Evolutionary conservation across 2,329 filamentous ascomycete genomes (phyloP).

Genomic region (Xylariomycetidae sp.): DNA sequence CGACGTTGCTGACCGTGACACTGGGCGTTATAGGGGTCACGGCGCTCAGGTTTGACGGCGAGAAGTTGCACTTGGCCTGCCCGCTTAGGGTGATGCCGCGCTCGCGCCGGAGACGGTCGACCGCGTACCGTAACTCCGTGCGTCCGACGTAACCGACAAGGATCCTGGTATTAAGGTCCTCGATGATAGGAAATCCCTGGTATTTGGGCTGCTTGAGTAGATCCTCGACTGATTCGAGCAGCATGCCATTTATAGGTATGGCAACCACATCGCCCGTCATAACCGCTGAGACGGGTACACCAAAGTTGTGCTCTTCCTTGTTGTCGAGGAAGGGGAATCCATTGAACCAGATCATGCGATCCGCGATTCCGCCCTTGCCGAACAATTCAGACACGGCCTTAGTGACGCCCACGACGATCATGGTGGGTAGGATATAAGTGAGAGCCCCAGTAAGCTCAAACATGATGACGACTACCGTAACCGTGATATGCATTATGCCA

Average conservation of each 20-base stretch:
- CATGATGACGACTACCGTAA: slow-evolving; percentile 98
- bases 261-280: slow-evolving; percentile 77
- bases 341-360: slow-evolving; percentile 98
- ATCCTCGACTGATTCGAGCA: slow-evolving; percentile 70
- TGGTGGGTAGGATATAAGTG: slow-evolving; percentile 94
- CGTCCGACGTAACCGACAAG: slow-evolving; percentile 89
- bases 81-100: slow-evolving; percentile 53
- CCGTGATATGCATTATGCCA: slow-evolving; percentile 97
- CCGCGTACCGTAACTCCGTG: slow-evolving; percentile 85
- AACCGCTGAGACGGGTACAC: slow-evolving; percentile 83
- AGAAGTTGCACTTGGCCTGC: slow-evolving; percentile 70
- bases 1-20: slow-evolving; percentile 56
- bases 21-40: slow-evolving; percentile 37
- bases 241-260: slow-evolving; percentile 69
- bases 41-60: slow-evolving; percentile 36
- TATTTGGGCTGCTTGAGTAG: slow-evolving; percentile 75
- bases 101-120: slow-evolving; percentile 72
- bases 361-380: slow-evolving; percentile 93
- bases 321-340: slow-evolving; percentile 95
- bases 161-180: slow-evolving; percentile 63
- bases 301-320: slow-evolving; percentile 96
- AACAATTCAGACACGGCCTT: slow-evolving; percentile 89
- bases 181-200: slow-evolving; percentile 89
- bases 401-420: slow-evolving; percentile 97
- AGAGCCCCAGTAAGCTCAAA: slow-evolving; percentile 96